Percentiles rank a stretch among this genome's conserved stretches.
These are phyloP conservation scores for Sordaria brevicollis DNA, from an alignment of 495 filamentous ascomycete genomes.

Conservation along the genomic window DNA sequence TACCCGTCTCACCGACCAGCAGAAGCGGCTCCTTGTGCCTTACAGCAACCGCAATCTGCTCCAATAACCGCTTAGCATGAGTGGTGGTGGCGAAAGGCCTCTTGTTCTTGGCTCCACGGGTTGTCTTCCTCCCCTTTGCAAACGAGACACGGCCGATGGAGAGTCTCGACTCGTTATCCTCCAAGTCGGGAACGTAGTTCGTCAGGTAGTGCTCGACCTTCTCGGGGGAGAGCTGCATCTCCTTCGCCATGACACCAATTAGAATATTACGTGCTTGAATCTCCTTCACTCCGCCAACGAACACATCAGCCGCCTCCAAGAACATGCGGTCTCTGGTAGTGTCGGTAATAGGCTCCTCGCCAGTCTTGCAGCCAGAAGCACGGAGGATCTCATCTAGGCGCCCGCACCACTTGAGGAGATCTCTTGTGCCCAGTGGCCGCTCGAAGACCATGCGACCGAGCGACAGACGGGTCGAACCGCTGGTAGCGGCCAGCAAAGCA, in stretches of 20 bases:
- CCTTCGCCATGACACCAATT: conserved; percentile 61
- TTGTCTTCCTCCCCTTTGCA: conserved; percentile 30
- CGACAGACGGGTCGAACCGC: conserved; percentile 41
- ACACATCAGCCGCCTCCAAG: conserved; percentile 80
- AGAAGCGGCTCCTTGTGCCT: conserved; percentile 78
- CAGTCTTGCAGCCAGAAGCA: conserved; percentile 52
- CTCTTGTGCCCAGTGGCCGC: conserved; percentile 59
- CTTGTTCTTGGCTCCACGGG: conserved; percentile 33
- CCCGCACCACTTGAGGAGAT: conserved; percentile 83
- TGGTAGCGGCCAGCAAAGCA: conserved; percentile 44
- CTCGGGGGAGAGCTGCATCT: conserved; percentile 75
- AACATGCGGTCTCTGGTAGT: conserved; percentile 74
- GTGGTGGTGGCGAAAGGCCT: conserved; percentile 64
- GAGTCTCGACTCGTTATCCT: conserved; percentile 45
- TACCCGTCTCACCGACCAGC: conserved; percentile 95
- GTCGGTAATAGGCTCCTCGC: conserved; percentile 65
- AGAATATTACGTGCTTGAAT: conserved; percentile 49
- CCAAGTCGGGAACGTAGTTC: conserved; percentile 55
- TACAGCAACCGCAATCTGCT: conserved; percentile 76
- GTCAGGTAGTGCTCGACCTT: conserved; percentile 59
- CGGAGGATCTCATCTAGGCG: conserved; percentile 53
- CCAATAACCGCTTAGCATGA: conserved; percentile 60
- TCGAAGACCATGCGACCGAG: conserved; percentile 44
- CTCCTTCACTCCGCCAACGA: conserved; percentile 67
- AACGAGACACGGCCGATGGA: conserved; percentile 59